phyloP scores from a whole-genome alignment of 1,284 basidiomycete species.

The Sporisorium graminicola region DNA sequence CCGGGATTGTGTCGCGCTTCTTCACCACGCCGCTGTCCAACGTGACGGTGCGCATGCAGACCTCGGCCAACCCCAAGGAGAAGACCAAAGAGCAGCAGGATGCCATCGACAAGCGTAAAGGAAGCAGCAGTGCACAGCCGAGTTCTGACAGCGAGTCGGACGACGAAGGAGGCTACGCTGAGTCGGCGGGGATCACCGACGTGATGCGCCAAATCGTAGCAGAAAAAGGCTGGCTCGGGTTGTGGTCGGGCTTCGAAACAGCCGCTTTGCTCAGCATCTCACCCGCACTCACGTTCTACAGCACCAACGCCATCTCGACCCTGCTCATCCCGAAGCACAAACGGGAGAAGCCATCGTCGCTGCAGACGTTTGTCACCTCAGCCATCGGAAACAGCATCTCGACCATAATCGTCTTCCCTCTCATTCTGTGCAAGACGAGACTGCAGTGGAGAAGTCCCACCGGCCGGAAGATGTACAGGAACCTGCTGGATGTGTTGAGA shows the following conservation, averaged over 20 bases:
- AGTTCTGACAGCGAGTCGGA: constrained; percentile 60
- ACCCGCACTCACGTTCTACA: constrained; percentile 71
- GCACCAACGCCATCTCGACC: constrained; percentile 51
- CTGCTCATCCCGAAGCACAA: constrained; percentile 59
- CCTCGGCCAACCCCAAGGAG: constrained; percentile 54
- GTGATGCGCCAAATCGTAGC: constrained; percentile 67
- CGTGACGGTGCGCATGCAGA: constrained; percentile 72
- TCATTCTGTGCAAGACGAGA: constrained; percentile 71
- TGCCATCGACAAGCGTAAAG: background rate
- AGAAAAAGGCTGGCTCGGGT: constrained; percentile 69
- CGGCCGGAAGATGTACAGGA: constrained; percentile 62
- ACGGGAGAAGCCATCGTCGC: constrained; percentile 54
- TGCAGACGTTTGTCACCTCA: constrained; percentile 71
- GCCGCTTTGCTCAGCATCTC: constrained; percentile 69
- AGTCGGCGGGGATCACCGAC: constrained; percentile 57
- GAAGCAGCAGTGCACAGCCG: constrained; percentile 4
- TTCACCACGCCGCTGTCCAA: constrained; percentile 72
- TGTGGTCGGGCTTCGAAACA: constrained; percentile 70
- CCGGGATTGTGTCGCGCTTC: constrained; percentile 71
- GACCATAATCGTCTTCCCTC: constrained; percentile 69
- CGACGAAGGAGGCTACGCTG: constrained; percentile 65
- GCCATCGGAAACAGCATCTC: constrained; percentile 71
- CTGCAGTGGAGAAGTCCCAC: constrained; percentile 69
- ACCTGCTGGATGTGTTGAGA: constrained; percentile 56
- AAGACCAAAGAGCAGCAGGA: constrained; percentile 26